These are phyloP conservation scores for Firmiana major DNA, from an alignment of 345 rosid species.

Conservation along the genomic window DNA sequence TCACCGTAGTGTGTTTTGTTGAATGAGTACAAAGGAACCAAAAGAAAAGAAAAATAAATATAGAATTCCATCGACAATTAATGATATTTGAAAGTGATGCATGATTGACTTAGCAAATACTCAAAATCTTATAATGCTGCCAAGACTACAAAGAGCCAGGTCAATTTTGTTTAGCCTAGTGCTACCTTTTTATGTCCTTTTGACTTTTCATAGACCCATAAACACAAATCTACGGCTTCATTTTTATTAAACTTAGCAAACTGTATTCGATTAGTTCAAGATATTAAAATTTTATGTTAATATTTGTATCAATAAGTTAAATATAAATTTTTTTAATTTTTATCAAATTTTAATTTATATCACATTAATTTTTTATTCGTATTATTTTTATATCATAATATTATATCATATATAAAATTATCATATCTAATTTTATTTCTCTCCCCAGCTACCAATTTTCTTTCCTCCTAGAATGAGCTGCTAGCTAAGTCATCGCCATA, in stretches of 20 bases:
- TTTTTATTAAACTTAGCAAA: too few relatives aligned
- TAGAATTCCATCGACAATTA: not conserved
- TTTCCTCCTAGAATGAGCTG: not conserved
- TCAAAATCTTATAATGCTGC: not conserved
- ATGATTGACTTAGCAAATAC: constrained; percentile 3
- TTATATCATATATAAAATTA: too few relatives aligned
- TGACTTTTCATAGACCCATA: not conserved
- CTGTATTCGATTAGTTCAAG: too few relatives aligned
- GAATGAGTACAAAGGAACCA: not conserved
- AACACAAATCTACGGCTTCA: not conserved
- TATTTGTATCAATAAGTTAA: too few relatives aligned
- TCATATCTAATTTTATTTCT: not conserved
- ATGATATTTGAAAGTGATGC: not conserved
- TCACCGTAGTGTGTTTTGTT: not conserved
- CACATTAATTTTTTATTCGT: too few relatives aligned
- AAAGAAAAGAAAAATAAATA: not conserved
- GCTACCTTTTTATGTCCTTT: not conserved
- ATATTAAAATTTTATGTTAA: too few relatives aligned
- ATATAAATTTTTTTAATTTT: too few relatives aligned
- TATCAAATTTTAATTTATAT: too few relatives aligned
- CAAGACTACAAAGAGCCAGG: not conserved
- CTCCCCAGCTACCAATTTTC: not conserved
- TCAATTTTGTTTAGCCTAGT: constrained; percentile 7
- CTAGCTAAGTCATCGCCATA: not conserved
- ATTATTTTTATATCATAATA: too few relatives aligned